Evolutionary conservation across 2,329 filamentous ascomycete species (phyloP), one percentile per base, ranked within the genome.

Genomic region (Claviceps capensis): DNA sequence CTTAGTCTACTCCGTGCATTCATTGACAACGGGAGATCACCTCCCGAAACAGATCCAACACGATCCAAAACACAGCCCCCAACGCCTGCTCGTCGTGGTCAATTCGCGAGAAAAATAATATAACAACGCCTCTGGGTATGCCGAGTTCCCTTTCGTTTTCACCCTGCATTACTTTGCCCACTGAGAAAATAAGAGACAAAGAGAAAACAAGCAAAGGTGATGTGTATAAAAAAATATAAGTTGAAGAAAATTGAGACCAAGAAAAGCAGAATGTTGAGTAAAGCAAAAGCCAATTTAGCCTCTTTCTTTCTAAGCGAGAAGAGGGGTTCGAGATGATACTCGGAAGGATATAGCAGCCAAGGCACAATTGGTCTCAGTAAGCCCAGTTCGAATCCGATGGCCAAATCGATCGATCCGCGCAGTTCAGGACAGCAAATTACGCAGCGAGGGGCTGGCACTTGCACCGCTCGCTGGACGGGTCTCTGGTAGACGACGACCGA

Each of bases 361-460:
- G 9, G 7, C 43, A 36, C n/a, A 47, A 7, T 19, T n/a, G 13
- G 6, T 4, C 17, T 38, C 19, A 19, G 22, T 9, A 45, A n/a
- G 17, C n/a, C 38, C 23, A 34, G 30, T 34, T 34, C 30, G 4
- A 34, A 34, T 34, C 30, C 3, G 30, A 41, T 16, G 23, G 41
- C 30, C 37, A 16, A n/a, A 22, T 16, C 13, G 3, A n/a, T 41
- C 13, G 4, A 5, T 38, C 16, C 4, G 19, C 30, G 42, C 30
- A 5, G 3, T 14, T 37, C 67, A 88, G 47, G 80, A 84, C 51
- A 90, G 73, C 48, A 90, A 67, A 60, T 90, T 89, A 59, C 82
- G 79, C 55, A 90, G 65, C 9, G 85, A 88, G 11, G 86, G 85
- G 61, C 82, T 89, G 16, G 85, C 84, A 60, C 86, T 89, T 4